Percentiles rank a stretch among this genome's conserved stretches.
Evolutionary conservation across 1,284 basidiomycete species (phyloP).

Genomic region (Schizophyllum commune): DNA sequence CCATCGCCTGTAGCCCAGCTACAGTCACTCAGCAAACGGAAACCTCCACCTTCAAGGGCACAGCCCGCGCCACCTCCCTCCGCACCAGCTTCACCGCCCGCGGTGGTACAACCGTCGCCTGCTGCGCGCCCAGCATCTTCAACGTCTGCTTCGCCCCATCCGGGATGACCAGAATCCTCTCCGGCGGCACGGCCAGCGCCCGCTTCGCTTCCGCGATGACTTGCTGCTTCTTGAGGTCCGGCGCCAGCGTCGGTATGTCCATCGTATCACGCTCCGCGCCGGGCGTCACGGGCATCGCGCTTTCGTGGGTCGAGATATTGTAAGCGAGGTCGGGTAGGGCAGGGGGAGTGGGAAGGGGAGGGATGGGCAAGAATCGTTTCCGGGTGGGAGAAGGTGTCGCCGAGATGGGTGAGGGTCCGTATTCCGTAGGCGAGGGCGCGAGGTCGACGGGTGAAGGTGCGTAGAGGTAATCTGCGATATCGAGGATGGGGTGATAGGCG

Average conservation of each 20-base stretch:
- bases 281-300: background rate
- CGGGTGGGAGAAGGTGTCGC: too few species aligned
- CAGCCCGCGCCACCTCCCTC: background rate
- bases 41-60: background rate
- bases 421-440: background rate
- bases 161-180: background rate
- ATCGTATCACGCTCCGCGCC: background rate
- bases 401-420: too few species aligned
- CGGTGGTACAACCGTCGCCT: background rate
- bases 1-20: too few species aligned
- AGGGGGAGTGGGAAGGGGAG: background rate
- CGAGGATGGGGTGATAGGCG: background rate
- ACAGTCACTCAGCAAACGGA: background rate
- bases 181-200: background rate
- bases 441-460: background rate
- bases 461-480: background rate
- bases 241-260: background rate
- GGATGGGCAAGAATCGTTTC: background rate
- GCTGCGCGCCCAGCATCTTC: background rate
- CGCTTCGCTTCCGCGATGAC: too few species aligned
- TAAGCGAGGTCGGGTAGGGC: too few species aligned
- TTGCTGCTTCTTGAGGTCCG: background rate
- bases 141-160: background rate
- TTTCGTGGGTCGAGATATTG: background rate
- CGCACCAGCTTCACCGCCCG: background rate